Conservation (phyloP, 2,329 filamentous ascomycete genomes). For the Colletotrichum trifolii region DNA sequence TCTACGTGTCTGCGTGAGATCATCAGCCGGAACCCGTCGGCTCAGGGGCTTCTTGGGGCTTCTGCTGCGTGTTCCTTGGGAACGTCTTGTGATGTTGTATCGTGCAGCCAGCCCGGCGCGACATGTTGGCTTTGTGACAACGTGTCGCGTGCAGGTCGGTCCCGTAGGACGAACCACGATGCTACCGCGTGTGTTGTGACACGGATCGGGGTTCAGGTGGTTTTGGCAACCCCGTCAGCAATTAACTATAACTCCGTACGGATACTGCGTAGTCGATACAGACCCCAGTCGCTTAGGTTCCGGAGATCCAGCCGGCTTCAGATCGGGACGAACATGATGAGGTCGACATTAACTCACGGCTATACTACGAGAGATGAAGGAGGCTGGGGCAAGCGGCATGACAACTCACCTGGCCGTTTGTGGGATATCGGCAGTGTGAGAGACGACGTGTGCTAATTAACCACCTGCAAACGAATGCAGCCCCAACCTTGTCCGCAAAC, state of each 20-base stretch:
- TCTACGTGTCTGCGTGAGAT: slow-evolving; percentile 15
- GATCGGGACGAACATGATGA: neutral
- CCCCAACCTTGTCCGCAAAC: neutral
- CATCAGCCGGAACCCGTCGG: slow-evolving; percentile 17
- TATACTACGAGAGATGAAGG: neutral
- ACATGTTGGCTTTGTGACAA: neutral
- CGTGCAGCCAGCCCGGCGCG: neutral
- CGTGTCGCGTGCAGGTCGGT: too few species aligned
- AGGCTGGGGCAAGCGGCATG: neutral
- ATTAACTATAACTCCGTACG: too few species aligned
- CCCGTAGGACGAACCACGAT: too few species aligned
- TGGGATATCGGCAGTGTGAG: neutral
- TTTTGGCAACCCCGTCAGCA: too few species aligned
- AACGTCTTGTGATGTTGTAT: neutral
- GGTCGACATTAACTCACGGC: slow-evolving; percentile 15
- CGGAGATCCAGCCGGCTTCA: neutral
- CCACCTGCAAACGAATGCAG: neutral
- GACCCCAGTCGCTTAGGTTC: neutral
- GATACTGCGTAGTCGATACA: neutral
- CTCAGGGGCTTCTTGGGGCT: slow-evolving; percentile 13
- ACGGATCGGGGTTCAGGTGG: too few species aligned
- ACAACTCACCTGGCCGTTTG: neutral
- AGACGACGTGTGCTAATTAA: neutral
- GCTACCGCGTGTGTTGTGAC: too few species aligned
- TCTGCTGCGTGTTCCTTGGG: slow-evolving; percentile 5